Conservation (phyloP, 768 basidiomycete species). For the Phaeolepiota aurea region DNA sequence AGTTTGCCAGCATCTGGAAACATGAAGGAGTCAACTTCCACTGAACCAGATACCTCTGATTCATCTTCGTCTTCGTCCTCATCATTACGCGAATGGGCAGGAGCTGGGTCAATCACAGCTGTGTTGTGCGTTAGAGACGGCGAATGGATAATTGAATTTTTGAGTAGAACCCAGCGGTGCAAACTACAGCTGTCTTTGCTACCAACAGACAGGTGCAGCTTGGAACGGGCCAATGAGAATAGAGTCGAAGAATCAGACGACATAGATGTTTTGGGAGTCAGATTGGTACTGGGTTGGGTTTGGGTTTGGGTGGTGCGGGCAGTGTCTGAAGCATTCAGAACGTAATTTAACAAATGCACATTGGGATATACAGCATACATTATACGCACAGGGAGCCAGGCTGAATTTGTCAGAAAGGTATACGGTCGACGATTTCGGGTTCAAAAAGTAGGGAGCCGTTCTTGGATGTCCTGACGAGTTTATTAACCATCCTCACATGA, state of each 20-base stretch:
- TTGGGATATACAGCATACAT: background rate
- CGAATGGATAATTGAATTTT: slow-evolving; percentile 69
- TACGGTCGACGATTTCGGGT: slow-evolving; percentile 82
- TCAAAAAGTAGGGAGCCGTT: slow-evolving; percentile 85
- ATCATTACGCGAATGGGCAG: slow-evolving; percentile 27
- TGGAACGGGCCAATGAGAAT: slow-evolving; percentile 60
- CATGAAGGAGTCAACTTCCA: slow-evolving; percentile 65
- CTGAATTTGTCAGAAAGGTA: slow-evolving; percentile 41
- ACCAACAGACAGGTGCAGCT: slow-evolving; percentile 58
- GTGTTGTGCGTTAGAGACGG: slow-evolving; percentile 29
- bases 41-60: slow-evolving; percentile 42
- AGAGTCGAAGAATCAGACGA: slow-evolving; percentile 42
- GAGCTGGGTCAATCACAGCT: slow-evolving; percentile 16
- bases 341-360: background rate
- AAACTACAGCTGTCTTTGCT: slow-evolving; percentile 64
- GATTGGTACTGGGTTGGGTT: slow-evolving; percentile 8
- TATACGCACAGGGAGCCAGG: slow-evolving; percentile 15
- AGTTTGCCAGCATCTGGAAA: slow-evolving; percentile 70
- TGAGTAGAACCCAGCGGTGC: slow-evolving; percentile 82
- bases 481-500: slow-evolving; percentile 68
- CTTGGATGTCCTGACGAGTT: slow-evolving; percentile 71
- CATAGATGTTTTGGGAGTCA: slow-evolving; percentile 26
- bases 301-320: slow-evolving; percentile 9
- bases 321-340: background rate
- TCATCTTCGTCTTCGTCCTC: slow-evolving; percentile 32